Evolutionary conservation across 176 grass and related monocot genomes (phyloP).

Genomic region (Olyra latifolia): DNA sequence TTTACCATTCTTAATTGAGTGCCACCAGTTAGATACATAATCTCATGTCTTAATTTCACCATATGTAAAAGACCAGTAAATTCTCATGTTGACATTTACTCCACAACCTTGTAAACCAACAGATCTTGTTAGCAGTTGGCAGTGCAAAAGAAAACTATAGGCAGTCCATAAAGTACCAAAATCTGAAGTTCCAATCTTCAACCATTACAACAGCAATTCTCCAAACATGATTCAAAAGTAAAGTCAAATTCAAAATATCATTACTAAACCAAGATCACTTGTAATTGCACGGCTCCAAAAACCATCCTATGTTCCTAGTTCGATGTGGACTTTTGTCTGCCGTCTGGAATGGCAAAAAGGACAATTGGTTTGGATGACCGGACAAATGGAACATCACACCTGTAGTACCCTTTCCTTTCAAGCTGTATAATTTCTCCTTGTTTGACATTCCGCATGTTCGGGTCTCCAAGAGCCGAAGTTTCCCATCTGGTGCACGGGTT

Average conservation of each 20-base stretch:
- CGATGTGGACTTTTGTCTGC: conserved; percentile 48
- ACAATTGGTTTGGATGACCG: conserved; percentile 63
- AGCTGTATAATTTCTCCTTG: conserved; percentile 87
- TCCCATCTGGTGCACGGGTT: conserved; percentile 71
- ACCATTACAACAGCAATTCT: conserved; percentile 27
- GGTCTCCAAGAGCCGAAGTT: conserved; percentile 70
- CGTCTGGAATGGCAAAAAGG: conserved; percentile 88
- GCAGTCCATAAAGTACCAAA: neutral
- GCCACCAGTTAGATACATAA: no score
- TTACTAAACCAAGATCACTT: neutral
- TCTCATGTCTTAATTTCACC: neutral
- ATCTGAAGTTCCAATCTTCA: conserved; percentile 16
- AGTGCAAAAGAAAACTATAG: neutral
- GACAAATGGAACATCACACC: conserved; percentile 81
- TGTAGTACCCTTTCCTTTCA: conserved; percentile 91
- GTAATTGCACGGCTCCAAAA: conserved; percentile 1
- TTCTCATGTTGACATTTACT: neutral
- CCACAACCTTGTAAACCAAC: neutral
- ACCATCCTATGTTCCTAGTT: conserved; percentile 19
- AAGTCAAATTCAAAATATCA: neutral
- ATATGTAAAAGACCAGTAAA: neutral
- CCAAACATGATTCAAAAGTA: neutral
- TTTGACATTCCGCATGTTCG: conserved; percentile 75
- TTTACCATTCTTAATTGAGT: neutral
- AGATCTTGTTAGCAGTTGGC: neutral